These are phyloP conservation scores for Truncatella angustata DNA, from an alignment of 2,329 filamentous ascomycete species.

Conservation along the genomic window DNA sequence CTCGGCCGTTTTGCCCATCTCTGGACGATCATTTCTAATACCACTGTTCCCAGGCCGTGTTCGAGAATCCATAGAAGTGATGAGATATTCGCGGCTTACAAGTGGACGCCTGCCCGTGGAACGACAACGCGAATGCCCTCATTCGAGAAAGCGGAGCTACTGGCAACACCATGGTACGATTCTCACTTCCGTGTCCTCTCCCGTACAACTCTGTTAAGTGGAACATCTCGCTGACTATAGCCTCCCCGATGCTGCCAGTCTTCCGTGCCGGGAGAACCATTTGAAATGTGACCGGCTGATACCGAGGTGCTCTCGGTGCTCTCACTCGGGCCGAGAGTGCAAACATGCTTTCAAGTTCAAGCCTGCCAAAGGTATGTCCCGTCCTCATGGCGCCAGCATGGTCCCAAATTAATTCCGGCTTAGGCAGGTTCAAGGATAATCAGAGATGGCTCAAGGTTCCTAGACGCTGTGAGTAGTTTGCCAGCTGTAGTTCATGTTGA, in stretches of 20 bases:
- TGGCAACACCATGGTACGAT: slow-evolving; percentile 32
- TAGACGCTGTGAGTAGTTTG: slow-evolving; percentile 20
- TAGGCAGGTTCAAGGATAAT: slow-evolving; percentile 24
- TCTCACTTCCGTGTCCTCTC: not conserved
- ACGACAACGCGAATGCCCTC: slow-evolving; percentile 30
- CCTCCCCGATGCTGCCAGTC: slow-evolving; percentile 26
- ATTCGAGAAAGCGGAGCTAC: slow-evolving; percentile 26
- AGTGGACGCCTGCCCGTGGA: not conserved
- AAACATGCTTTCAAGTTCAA: slow-evolving; percentile 33
- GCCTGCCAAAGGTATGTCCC: slow-evolving; percentile 25
- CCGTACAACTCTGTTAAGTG: slow-evolving; percentile 7
- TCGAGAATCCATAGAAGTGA: slow-evolving; percentile 6
- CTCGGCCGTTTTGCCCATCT: slow-evolving; percentile 30
- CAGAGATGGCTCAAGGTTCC: slow-evolving; percentile 29
- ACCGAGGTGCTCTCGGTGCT: slow-evolving; percentile 30
- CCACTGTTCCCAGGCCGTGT: not conserved
- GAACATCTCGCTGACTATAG: not conserved
- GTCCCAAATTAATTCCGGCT: not conserved
- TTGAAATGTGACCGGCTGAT: slow-evolving; percentile 42
- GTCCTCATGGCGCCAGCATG: not conserved
- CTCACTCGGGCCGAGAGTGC: slow-evolving; percentile 30
- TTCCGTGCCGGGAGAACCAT: slow-evolving; percentile 46
- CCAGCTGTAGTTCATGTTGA: not conserved
- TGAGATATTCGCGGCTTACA: not conserved
- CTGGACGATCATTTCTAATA: slow-evolving; percentile 17